Evolutionary conservation across 305 asterid species (phyloP), one percentile per base, ranked within the genome.

Genomic region (Fraxinus platypoda): DNA sequence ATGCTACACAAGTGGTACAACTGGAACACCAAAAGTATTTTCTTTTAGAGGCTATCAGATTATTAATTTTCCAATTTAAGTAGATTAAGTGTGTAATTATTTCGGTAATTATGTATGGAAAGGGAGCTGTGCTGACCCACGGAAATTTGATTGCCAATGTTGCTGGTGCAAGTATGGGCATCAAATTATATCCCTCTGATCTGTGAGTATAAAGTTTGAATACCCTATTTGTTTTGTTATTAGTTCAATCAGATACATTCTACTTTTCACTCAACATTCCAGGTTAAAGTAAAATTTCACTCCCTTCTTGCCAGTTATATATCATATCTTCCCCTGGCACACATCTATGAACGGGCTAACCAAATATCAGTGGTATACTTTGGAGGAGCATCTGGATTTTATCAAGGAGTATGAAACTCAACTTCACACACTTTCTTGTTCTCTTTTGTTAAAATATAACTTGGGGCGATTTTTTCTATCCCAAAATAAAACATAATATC

Each of bases 1-100:
- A 86, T 88, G 93, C 90, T 92, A 92, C 81, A 92, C 94, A 77
- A 92, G 96, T 82, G 96, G 96, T 70, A 92, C 94, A 38, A 92
- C 96, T 17, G 96, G 96, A 79, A 90, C 91, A 49, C 96, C 96
- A 30, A 92, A 90, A 92, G 96, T 90, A 82, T 72, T 33, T 72
- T 54, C 26, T 35, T 64, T n/a, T 49, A 66, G 21, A 41, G 77
- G 70, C 62, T n/a, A 15, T 86, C 23, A 78, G 64, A 79, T 30
- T 34, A 49, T 52, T 25, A 12, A 28, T 26, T 30, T 79, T 9
- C 26, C 7, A 34, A 19, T 46, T 54, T 71, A 71, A 17, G 13
- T 62, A n/a, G 59, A 78, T 31, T 72, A 12, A 9, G 6, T 23
- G 77, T 26, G 33, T 31, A 68, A 25, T 68, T 68, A 71, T 71